A percentile compares a stretch with the other conserved stretches of the same genome.
These are phyloP conservation scores for Daldinia childiae DNA, from an alignment of 495 filamentous ascomycete species.

Conservation along the genomic window DNA sequence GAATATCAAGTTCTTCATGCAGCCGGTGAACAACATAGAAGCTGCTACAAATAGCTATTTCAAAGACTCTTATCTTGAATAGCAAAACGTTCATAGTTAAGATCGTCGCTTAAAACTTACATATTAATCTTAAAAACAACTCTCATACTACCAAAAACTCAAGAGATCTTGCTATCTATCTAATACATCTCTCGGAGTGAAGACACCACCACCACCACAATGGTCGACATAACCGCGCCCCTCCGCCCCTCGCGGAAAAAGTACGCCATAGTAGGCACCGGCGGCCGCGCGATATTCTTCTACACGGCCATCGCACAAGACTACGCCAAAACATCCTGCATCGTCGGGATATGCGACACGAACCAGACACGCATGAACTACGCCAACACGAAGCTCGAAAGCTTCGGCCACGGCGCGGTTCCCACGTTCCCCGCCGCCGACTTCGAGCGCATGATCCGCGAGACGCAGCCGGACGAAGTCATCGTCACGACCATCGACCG, in stretches of 20 bases:
- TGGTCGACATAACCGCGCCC: slow-evolving; percentile 30
- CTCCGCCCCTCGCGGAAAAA: slow-evolving; percentile 41
- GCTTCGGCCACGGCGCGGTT: slow-evolving; percentile 50
- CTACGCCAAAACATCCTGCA: slow-evolving; percentile 56
- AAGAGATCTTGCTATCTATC: background rate
- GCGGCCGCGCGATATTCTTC: slow-evolving; percentile 61
- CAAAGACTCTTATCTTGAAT: background rate
- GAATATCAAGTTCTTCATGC: background rate
- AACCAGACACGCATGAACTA: slow-evolving; percentile 59
- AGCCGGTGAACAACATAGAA: background rate
- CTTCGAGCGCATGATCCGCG: slow-evolving; percentile 64
- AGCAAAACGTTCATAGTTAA: background rate
- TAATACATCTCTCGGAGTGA: background rate
- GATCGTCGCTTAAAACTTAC: background rate
- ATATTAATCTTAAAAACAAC: background rate
- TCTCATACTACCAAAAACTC: background rate
- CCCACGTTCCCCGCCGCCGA: slow-evolving; percentile 61
- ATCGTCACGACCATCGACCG: slow-evolving; percentile 69
- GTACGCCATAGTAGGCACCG: slow-evolving; percentile 58
- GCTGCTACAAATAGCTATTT: background rate
- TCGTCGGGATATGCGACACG: slow-evolving; percentile 62
- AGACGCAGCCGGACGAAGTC: slow-evolving; percentile 63
- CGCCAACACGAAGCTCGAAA: slow-evolving; percentile 51
- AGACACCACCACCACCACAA: slow-evolving; percentile 11
- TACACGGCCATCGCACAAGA: slow-evolving; percentile 63